Conservation (phyloP, 306 rosid genomes). For the Rosa chinensis region DNA sequence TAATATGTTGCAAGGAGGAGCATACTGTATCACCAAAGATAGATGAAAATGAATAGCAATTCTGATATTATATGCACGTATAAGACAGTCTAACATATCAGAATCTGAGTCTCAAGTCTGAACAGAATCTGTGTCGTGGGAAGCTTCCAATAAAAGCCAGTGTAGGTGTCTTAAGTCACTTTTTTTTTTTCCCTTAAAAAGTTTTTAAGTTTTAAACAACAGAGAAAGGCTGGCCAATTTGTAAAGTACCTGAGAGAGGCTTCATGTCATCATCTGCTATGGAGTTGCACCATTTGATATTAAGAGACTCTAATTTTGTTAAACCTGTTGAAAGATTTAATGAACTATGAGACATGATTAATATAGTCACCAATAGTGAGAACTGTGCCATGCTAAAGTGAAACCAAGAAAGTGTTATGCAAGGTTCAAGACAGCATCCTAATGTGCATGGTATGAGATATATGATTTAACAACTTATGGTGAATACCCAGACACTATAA, state of each 20-base stretch:
- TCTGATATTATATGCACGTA: neutral
- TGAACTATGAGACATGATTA: neutral
- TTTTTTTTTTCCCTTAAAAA: neutral
- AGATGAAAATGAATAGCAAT: neutral
- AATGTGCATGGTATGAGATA: neutral
- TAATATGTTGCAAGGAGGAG: neutral
- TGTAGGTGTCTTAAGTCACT: neutral
- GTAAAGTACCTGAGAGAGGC: slow-evolving; percentile 69
- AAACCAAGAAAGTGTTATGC: neutral
- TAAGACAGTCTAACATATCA: neutral
- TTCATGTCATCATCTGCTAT: slow-evolving; percentile 78
- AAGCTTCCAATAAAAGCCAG: neutral
- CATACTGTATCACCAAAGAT: neutral
- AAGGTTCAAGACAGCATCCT: neutral
- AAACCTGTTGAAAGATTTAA: slow-evolving; percentile 53
- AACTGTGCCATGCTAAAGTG: neutral
- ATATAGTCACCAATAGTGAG: neutral
- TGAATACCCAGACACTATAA: neutral
- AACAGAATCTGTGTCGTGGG: neutral
- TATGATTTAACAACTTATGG: slow-evolving; percentile 1
- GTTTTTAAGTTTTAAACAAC: neutral
- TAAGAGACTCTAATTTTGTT: slow-evolving; percentile 78
- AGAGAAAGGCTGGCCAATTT: slow-evolving; percentile 13
- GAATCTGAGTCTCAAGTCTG: neutral
- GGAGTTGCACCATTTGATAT: slow-evolving; percentile 95